These are phyloP conservation scores for Polygonum maritimum DNA, from an alignment of 148 eudicot genomes.

Conservation along the genomic window DNA sequence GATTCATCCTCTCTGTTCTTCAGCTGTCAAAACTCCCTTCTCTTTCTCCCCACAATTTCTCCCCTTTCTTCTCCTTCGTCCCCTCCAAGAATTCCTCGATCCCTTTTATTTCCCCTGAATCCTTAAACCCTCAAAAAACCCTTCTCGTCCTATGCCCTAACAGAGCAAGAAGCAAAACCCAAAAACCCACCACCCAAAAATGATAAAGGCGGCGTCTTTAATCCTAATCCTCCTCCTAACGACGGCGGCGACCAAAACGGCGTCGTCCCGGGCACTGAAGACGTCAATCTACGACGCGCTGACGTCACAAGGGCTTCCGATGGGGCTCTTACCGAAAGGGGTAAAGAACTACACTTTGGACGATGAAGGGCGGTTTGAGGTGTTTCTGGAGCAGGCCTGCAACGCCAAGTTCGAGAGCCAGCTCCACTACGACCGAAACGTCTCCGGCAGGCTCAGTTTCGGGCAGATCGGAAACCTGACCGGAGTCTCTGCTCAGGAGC, in stretches of 20 bases:
- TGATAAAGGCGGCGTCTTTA: too few relatives aligned
- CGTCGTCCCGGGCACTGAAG: background rate
- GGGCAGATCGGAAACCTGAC: slow-evolving; percentile 54
- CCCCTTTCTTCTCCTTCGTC: background rate
- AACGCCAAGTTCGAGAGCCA: slow-evolving; percentile 65
- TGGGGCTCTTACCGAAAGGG: slow-evolving; percentile 69
- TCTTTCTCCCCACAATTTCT: background rate
- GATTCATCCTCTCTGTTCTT: slow-evolving; percentile 28
- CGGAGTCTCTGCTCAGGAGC: slow-evolving; percentile 69
- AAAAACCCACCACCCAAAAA: too few relatives aligned
- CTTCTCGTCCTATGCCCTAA: background rate
- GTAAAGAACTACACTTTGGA: slow-evolving; percentile 33
- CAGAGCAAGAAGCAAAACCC: background rate
- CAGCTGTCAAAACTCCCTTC: slow-evolving; percentile 17
- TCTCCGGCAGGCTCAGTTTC: slow-evolving; percentile 42
- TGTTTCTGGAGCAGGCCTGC: slow-evolving; percentile 52
- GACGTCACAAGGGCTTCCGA: slow-evolving; percentile 44
- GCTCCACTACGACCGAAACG: slow-evolving; percentile 52
- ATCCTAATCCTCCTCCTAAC: too few relatives aligned
- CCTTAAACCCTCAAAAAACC: slow-evolving; percentile 7
- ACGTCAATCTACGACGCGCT: slow-evolving; percentile 55
- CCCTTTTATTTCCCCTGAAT: background rate
- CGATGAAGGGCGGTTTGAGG: slow-evolving; percentile 43
- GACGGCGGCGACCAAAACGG: background rate
- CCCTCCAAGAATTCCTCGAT: background rate